Percentiles rank a stretch among this genome's conserved stretches.
phyloP scores from a whole-genome alignment of 2,329 filamentous ascomycete genomes.

The Colletotrichum graminicola region DNA sequence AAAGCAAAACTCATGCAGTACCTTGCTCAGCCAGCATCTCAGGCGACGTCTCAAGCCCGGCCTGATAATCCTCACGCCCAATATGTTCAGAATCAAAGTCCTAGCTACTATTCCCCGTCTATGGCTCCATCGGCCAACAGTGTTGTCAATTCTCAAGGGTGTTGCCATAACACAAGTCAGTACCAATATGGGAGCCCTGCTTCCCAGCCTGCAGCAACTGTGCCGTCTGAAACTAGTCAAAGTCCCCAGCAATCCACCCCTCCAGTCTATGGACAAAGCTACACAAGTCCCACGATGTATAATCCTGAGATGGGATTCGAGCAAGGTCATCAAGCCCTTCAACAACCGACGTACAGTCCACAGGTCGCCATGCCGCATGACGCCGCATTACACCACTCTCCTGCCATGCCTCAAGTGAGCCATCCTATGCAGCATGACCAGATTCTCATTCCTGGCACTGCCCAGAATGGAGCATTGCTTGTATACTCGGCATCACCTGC shows the following conservation, averaged over 20 bases:
- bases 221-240: not conserved
- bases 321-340: not conserved
- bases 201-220: too few relatives aligned
- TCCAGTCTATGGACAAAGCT: not conserved
- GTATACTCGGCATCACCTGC: not conserved
- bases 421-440: not conserved
- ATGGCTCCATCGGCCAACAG: not conserved
- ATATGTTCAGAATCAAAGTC: not conserved
- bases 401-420: not conserved
- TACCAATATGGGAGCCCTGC: not conserved
- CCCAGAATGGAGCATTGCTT: not conserved
- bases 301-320: not conserved
- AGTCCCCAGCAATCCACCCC: not conserved
- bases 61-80: not conserved
- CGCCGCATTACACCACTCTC: not conserved
- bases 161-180: not conserved
- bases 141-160: too few relatives aligned
- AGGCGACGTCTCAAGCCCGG: not conserved
- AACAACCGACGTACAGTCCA: not conserved
- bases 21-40: not conserved
- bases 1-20: constrained; percentile 11
- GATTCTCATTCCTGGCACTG: not conserved
- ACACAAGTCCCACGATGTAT: too few relatives aligned
- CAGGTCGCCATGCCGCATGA: not conserved
- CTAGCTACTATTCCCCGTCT: not conserved